Evolutionary conservation across 345 rosid species (phyloP), one percentile per base, ranked within the genome.

Genomic region (Camelina hispida): DNA sequence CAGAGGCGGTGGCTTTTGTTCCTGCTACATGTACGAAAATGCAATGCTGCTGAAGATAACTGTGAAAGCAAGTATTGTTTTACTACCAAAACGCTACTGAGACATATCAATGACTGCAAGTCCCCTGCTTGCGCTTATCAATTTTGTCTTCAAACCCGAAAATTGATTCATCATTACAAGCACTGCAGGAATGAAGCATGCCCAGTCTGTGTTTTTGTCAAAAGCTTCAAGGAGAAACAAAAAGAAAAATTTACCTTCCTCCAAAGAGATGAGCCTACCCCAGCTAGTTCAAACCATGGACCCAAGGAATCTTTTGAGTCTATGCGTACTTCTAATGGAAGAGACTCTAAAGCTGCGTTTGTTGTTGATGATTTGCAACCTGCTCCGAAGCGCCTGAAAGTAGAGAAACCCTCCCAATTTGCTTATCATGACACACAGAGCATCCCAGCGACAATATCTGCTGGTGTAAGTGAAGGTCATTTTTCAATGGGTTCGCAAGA

Each of bases 181-280:
- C 77, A 79, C 63, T 95, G 99, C 72, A 53, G 68, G 79, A 77
- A 87, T 72, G 56, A 75, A 22, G 73, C 80, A 63, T 95, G 99
- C 78, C 97, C 97, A 70, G 99, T 95, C 78, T 95, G 99, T 78
- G 79, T 90, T 81, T 88, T 83, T 65, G 99, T 89, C 20, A 92
- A 81, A 73, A 81, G 66, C 38, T 87, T 73, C 80, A 58, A 83
- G 69, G 87, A 81, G 81, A 81, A 72, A 61, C 89, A 83, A 32
- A 66, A 62, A 48, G 90, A 76, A 85, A 84, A 84, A 43, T 5
- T 16, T 72, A 52, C 78, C 48, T 86, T 79, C 77, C 79, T 79
- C 70, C 74, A 73, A 16, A 85, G 71, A 62, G 67, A 84, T 40
- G 79, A 83, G 71, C 62, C 84, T 40, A 34, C 69, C 52, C 72